Conservation (phyloP, 139 green algal species). For the Chlorella sp. region DNA sequence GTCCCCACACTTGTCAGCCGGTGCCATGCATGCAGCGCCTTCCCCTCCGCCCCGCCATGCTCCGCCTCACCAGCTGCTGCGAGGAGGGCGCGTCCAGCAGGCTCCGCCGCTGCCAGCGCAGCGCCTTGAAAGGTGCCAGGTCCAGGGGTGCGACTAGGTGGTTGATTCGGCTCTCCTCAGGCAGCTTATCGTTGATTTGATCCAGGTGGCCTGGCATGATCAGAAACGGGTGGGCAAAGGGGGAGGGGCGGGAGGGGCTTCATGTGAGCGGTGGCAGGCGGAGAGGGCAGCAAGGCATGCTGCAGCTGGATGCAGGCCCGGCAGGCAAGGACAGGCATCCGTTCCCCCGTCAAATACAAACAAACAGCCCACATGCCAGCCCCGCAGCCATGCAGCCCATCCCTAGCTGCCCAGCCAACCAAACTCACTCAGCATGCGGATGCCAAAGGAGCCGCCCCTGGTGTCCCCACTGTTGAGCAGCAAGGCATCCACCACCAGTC, state of each 20-base stretch:
- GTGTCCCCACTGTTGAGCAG: not conserved
- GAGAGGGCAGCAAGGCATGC: no score
- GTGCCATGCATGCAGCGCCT: not conserved
- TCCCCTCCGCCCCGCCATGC: not conserved
- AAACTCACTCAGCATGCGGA: conserved; percentile 14
- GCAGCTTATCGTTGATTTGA: not conserved
- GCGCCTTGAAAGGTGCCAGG: conserved; percentile 1
- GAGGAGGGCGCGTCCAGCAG: not conserved
- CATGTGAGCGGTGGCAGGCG: no score
- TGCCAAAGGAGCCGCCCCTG: not conserved
- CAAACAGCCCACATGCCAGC: no score
- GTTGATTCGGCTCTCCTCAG: not conserved
- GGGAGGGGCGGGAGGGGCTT: no score
- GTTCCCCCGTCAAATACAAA: no score
- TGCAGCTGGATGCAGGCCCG: no score
- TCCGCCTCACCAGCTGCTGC: not conserved
- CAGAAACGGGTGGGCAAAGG: no score
- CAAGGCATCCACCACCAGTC: not conserved
- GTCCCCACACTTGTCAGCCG: no score
- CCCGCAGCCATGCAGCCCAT: no score
- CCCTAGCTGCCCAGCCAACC: no score
- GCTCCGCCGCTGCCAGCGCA: conserved; percentile 9
- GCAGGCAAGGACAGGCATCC: no score
- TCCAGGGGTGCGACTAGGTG: conserved; percentile 6
- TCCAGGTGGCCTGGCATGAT: not conserved